Base-by-base conservation (phyloP, 2,329 filamentous ascomycete genomes). In the Calonectria multiphialidica region DNA sequence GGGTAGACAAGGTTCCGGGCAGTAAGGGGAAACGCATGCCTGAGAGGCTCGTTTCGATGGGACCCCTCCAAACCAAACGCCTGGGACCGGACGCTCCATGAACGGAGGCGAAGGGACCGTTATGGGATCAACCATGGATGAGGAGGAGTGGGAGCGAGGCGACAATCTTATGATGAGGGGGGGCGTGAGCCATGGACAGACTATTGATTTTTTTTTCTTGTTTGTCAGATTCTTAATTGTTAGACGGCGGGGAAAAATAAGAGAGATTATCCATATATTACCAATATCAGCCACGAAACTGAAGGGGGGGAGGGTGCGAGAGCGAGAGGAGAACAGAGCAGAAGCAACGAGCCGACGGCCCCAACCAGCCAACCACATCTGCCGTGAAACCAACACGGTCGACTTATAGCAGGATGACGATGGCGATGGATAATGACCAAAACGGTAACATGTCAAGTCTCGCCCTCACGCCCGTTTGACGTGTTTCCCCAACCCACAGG, bases 41-140 rank as follows among this genome's bases (percentile, higher is more conserved):
- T 49, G 71, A 44, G 45, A 68, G 59, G 65, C 49, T 68, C 71
- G 80, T 81, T 82, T 82, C 77, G 76, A 81, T 74, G 73, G 74
- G 77, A 74, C 74, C 73, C 76, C 72, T 77, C 79, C 78, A 80
- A 82, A 82, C 77, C 71, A 81, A 82, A 81, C 75, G 75, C 72
- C 70, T 75, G 74, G 74, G 75, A 62, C 67, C 57, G 44, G 55
- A 47, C 55, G 49, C 44, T 33, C 64, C 50, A 23, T 55, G 9
- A 6, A 63, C 23, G 49, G 49, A 44, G 50, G 42, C 45, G 59
- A 37, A 33, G 35, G 44, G 55, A 47, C 35, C 25, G 25, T 18
- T 42, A 40, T 37, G 59, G 44, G 57, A 45, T 62, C 37, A 62
- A 45, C 63, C 63, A 66, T 44, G 35, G 35, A 44, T 50, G 21